These are phyloP conservation scores for Ceratobasidium sp. DNA, from an alignment of 1,284 basidiomycete genomes.

Conservation along the genomic window DNA sequence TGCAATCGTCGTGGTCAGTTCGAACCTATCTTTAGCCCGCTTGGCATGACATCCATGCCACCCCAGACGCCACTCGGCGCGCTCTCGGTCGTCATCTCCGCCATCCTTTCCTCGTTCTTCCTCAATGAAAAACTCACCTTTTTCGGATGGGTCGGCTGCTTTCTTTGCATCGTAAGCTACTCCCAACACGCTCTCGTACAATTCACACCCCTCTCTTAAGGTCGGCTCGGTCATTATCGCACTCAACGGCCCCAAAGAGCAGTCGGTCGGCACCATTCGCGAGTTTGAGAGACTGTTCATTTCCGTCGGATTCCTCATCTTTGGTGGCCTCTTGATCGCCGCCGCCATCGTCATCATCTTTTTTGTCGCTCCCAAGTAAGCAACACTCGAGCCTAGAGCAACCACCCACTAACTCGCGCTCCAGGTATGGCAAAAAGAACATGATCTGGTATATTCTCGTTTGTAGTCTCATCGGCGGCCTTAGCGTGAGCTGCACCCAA, in stretches of 20 bases:
- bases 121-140: conserved; percentile 91
- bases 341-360: conserved; percentile 73
- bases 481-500: conserved; percentile 94
- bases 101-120: conserved; percentile 91
- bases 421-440: conserved; percentile 84
- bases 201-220: conserved; percentile 45
- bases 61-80: conserved; percentile 88
- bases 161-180: conserved; percentile 77
- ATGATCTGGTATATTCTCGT: conserved; percentile 97
- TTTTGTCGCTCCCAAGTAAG: conserved; percentile 77
- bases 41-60: conserved; percentile 47
- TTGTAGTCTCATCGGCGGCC: conserved; percentile 95
- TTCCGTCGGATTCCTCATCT: conserved; percentile 86
- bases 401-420: conserved; percentile 42
- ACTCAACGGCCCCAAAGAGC: conserved; percentile 62
- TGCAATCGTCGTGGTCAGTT: conserved; percentile 80
- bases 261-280: conserved; percentile 57
- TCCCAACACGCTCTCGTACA: neutral
- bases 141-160: conserved; percentile 94
- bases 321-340: conserved; percentile 68
- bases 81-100: conserved; percentile 94
- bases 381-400: conserved; percentile 33
- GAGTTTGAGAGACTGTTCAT: conserved; percentile 86
- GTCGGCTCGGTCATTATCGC: conserved; percentile 87
- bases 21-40: conserved; percentile 42